Base-by-base conservation (phyloP, 225 moss, liverwort and hornwort species). In the Rhytidiadelphus loreus region DNA sequence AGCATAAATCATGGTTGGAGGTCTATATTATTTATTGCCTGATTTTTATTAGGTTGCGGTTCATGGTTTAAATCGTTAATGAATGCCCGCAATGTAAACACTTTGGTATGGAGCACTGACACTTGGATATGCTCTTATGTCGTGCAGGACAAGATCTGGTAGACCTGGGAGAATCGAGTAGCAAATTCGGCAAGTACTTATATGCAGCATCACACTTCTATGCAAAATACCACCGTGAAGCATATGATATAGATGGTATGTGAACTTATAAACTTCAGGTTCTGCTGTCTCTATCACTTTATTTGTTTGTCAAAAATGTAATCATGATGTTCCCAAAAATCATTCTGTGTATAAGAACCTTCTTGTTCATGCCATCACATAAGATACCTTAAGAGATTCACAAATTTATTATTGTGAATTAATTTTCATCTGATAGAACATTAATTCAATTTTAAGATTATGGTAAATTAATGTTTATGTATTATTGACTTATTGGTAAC, bases 221-320 rank as follows among this genome's bases (percentile, higher is more conserved):
- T 87, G 96, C 96, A 87, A 88, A 89, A 55, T 97, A 99, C 86
- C 98, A 99, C 87, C 94, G 89, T 46, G 86, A 86, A 72, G 92
- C 95, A 29, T 99, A 99, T 80, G 91, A 91, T 39, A 99, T 97
- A 65, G 93, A 93, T 88, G 99, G 99, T 98, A 93, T 65, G 44
- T 58, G 87, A 85, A 46, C n/a, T 86, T 74, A 37, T 48, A 39
- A 83, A 12, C 75, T 26, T 56, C 30, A 80, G 46, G 44, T 87
- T 81, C 85, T 70, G 28, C 69, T 55, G 74, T 55, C 69, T 89
- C 60, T 30, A 53, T 76, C 48, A 35, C 30, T 52, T 87, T 35
- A n/a, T 73, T 52, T 79, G 41, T 78, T 68, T 69, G 81, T 60
- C 50, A 9, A 87, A 59, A 43, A 22, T 46, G 80, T 71, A 53